Evolutionary conservation across 1,284 basidiomycete species (phyloP).

Genomic region (Cutaneotrichosporon sp.): DNA sequence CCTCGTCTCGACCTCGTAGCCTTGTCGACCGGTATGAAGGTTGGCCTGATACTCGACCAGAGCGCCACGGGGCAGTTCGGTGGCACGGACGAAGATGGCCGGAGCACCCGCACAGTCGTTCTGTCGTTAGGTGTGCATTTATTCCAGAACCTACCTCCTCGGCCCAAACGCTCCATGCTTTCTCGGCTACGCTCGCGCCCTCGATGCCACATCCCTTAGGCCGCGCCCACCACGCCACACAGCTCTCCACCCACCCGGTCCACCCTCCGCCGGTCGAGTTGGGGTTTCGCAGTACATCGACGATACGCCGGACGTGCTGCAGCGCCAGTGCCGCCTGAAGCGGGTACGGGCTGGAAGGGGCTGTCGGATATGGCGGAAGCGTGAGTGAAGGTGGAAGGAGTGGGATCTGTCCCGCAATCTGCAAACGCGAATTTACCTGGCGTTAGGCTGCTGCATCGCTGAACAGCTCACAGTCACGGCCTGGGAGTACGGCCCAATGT

Average conservation of each 20-base stretch:
- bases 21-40: slow-evolving; percentile 40
- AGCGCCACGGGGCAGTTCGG: slow-evolving; percentile 70
- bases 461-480: slow-evolving; percentile 63
- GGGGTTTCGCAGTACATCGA: slow-evolving; percentile 54
- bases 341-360: slow-evolving; percentile 25
- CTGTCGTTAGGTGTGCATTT: slow-evolving; percentile 21
- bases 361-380: slow-evolving; percentile 56
- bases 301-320: slow-evolving; percentile 73
- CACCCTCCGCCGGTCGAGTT: slow-evolving; percentile 57
- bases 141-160: slow-evolving; percentile 7
- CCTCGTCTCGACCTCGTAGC: neutral
- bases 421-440: slow-evolving; percentile 67
- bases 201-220: slow-evolving; percentile 29
- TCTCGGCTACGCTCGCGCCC: slow-evolving; percentile 49
- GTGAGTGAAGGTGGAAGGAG: slow-evolving; percentile 69
- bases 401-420: slow-evolving; percentile 92
- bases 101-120: slow-evolving; percentile 46
- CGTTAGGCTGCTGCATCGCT: neutral
- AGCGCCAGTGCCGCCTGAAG: slow-evolving; percentile 59
- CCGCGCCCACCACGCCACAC: slow-evolving; percentile 61
- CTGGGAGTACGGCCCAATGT: slow-evolving; percentile 98
- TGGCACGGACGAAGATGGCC: slow-evolving; percentile 63
- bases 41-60: slow-evolving; percentile 52
- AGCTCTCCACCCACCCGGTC: slow-evolving; percentile 58
- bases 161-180: slow-evolving; percentile 48